Evolutionary conservation across 2,329 filamentous ascomycete species (phyloP).

Genomic region (Daldinia eschscholtzii): DNA sequence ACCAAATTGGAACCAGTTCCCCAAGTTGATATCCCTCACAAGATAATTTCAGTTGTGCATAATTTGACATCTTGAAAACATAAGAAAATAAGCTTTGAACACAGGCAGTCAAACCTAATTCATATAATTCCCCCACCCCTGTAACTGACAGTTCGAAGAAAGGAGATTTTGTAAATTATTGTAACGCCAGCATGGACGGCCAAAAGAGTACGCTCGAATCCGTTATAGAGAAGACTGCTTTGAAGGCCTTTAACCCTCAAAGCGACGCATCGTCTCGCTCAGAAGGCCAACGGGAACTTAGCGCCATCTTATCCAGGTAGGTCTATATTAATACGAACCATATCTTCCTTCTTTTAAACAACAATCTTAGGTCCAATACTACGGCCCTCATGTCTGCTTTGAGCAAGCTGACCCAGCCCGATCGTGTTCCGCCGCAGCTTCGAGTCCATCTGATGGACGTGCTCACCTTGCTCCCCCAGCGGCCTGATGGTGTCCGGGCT

Average conservation of each 20-base stretch:
- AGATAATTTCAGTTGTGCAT: background rate
- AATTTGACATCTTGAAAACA: background rate
- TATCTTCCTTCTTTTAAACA: slow-evolving; percentile 45
- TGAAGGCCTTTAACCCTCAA: slow-evolving; percentile 63
- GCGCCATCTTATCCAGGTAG: slow-evolving; percentile 64
- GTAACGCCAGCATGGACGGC: slow-evolving; percentile 36
- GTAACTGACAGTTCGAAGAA: background rate
- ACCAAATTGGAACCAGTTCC: background rate
- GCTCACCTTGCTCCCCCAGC: slow-evolving; percentile 71
- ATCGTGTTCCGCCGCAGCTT: slow-evolving; percentile 70
- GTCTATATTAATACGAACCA: slow-evolving; percentile 36
- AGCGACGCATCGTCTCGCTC: slow-evolving; percentile 51
- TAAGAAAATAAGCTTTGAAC: background rate
- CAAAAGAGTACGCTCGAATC: slow-evolving; percentile 52
- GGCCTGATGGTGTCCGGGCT: slow-evolving; percentile 72
- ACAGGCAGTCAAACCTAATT: background rate
- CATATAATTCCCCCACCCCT: no score
- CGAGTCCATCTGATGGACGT: slow-evolving; percentile 67
- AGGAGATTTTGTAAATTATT: background rate
- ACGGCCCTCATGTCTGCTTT: slow-evolving; percentile 68
- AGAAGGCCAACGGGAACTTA: slow-evolving; percentile 58
- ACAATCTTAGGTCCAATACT: slow-evolving; percentile 60
- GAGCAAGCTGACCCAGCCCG: slow-evolving; percentile 73
- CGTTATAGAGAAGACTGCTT: slow-evolving; percentile 57
- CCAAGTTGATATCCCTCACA: background rate